phyloP scores from a whole-genome alignment of 1,139 yeast species.

The Kluyveromyces sp. region DNA sequence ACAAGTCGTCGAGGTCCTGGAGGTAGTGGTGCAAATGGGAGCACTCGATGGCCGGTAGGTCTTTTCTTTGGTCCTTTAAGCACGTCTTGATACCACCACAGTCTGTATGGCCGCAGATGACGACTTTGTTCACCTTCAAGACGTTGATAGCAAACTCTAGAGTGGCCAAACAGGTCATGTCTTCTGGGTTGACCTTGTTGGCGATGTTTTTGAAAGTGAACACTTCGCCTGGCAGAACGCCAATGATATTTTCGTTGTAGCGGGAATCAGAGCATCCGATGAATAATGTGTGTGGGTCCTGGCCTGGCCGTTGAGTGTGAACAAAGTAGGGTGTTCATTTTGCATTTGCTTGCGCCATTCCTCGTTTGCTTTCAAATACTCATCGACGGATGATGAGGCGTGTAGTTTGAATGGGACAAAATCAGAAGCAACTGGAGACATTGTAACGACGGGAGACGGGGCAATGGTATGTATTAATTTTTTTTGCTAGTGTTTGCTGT shows the following conservation, averaged over 20 bases:
- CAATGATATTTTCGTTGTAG: conserved; percentile 72
- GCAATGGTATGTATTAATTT: not conserved
- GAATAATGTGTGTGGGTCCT: conserved; percentile 90
- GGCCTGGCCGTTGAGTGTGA: conserved; percentile 66
- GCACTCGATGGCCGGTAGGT: conserved; percentile 48
- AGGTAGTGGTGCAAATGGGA: conserved; percentile 32
- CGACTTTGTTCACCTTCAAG: conserved; percentile 70
- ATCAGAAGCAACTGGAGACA: conserved; percentile 10
- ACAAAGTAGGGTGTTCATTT: conserved; percentile 53
- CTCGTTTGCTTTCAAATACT: conserved; percentile 60
- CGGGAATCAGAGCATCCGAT: conserved; percentile 95
- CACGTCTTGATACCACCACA: conserved; percentile 97
- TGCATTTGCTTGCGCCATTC: conserved; percentile 58
- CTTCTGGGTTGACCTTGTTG: conserved; percentile 65
- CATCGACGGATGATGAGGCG: conserved; percentile 51
- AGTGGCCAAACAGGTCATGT: conserved; percentile 71
- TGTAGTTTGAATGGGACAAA: conserved; percentile 46
- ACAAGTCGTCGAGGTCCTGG: conserved; percentile 44
- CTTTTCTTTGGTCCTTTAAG: conserved; percentile 45
- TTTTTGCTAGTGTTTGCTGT: not conserved
- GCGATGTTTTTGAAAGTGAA: conserved; percentile 94
- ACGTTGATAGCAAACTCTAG: conserved; percentile 88
- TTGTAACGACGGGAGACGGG: not conserved
- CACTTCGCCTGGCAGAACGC: conserved; percentile 84
- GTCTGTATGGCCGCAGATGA: conserved; percentile 96